Conservation (phyloP, 257 asterid genomes). For the Agastache rugosa region DNA sequence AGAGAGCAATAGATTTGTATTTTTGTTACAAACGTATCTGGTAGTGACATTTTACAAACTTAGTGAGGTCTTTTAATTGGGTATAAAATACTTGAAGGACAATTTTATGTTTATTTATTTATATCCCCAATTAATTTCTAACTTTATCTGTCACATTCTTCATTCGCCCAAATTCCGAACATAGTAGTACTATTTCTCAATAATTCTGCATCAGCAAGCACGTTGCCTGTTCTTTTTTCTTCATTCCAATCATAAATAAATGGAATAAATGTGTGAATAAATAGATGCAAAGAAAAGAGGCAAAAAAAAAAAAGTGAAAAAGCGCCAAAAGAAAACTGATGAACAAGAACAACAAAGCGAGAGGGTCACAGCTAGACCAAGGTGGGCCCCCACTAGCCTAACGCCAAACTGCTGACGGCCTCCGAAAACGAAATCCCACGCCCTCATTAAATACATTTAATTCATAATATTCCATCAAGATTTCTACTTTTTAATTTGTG, state of each 20-base stretch:
- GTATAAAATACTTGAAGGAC: background rate
- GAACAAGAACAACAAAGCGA: constrained; percentile 19
- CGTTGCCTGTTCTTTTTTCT: background rate
- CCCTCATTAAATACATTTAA: constrained; percentile 16
- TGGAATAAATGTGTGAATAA: background rate
- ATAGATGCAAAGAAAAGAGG: background rate
- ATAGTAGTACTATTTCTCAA: background rate
- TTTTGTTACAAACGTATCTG: background rate
- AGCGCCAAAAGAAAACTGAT: constrained; percentile 25
- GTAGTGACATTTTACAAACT: background rate
- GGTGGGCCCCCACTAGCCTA: constrained; percentile 8
- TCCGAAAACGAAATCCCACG: constrained; percentile 45
- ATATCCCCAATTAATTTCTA: background rate
- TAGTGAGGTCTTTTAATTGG: too few relatives aligned
- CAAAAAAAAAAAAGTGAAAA: constrained; percentile 29
- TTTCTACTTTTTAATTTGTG: background rate
- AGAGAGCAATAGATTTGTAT: too few relatives aligned
- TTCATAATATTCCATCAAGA: constrained; percentile 2
- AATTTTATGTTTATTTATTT: background rate
- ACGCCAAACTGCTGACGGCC: constrained; percentile 41
- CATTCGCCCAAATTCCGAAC: constrained; percentile 7
- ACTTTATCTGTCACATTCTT: background rate
- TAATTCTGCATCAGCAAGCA: constrained; percentile 12
- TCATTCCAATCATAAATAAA: background rate
- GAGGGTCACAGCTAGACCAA: constrained; percentile 46